Percentiles rank a stretch among this genome's conserved stretches.
These are phyloP conservation scores for Leccinum subgranulosum DNA, from an alignment of 768 basidiomycete species.

Conservation along the genomic window DNA sequence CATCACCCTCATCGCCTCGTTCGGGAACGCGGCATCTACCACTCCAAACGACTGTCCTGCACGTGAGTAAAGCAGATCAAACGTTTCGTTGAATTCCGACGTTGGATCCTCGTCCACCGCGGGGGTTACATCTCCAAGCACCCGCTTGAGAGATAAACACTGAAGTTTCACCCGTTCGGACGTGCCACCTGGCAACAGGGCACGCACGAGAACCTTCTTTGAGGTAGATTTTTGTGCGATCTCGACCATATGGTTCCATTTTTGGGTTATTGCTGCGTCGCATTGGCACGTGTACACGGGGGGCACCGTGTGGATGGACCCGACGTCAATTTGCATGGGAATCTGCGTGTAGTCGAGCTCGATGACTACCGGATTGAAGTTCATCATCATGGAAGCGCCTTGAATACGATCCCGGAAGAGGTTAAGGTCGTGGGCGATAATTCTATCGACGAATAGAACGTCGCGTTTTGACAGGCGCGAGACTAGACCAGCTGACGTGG, in stretches of 20 bases:
- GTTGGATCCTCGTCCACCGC: slow-evolving; percentile 13
- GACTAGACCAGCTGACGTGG: slow-evolving; percentile 18
- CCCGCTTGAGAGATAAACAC: slow-evolving; percentile 19
- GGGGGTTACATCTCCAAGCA: slow-evolving; percentile 9
- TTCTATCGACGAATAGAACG: slow-evolving; percentile 22
- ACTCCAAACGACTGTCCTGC: slow-evolving; percentile 12
- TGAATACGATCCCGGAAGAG: slow-evolving; percentile 19
- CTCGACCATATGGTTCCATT: slow-evolving; percentile 28
- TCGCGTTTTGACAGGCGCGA: slow-evolving; percentile 21
- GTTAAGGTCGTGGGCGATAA: slow-evolving; percentile 21
- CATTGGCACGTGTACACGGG: slow-evolving; percentile 21
- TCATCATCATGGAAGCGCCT: neutral
- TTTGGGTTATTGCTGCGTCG: slow-evolving; percentile 18
- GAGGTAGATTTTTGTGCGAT: slow-evolving; percentile 22
- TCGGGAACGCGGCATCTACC: slow-evolving; percentile 24
- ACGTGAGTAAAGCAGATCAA: slow-evolving; percentile 26
- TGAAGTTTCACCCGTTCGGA: slow-evolving; percentile 26
- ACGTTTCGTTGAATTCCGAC: slow-evolving; percentile 20
- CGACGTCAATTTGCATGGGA: slow-evolving; percentile 17
- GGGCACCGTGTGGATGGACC: slow-evolving; percentile 7
- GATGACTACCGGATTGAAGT: slow-evolving; percentile 19
- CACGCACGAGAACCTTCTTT: slow-evolving; percentile 25
- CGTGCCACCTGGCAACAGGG: slow-evolving; percentile 26
- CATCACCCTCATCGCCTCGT: slow-evolving; percentile 11
- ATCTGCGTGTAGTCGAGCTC: slow-evolving; percentile 25